Evolutionary conservation across 75 land plant species (phyloP), one percentile per base, ranked within the genome.

Genomic region (Selaginella tamariscina): DNA sequence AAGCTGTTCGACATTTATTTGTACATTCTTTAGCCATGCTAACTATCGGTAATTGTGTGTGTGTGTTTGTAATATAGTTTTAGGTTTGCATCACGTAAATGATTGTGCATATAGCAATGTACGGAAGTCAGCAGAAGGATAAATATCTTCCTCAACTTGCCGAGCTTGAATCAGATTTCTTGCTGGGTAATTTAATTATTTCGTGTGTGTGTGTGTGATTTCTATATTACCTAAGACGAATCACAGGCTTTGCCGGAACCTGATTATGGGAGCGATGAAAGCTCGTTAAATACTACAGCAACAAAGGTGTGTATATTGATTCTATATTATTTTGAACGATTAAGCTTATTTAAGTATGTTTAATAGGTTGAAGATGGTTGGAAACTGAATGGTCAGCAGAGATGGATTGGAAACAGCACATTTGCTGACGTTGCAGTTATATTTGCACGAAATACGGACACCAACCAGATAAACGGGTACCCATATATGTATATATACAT

Each of bases 321-420:
- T 5, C 15, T 5, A 39, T 39, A 15, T 39, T 39, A 5, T 5
- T 39, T 39, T 39, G 5, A 39, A 39, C 11, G 15, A 39, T 39
- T 39, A 39, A 39, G n/a, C n/a, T n/a, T 39, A 39, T 39, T 39
- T 5, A 15, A 5, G 49, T 39, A 39, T 39, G 49, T 39, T 39
- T 39, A 30, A 24, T 80, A 91, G 89, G 95, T 88, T 0, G 65
- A 73, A 56, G 97, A 94, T 68, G 97, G 97, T 32, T 91, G 97
- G 97, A 32, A 78, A 32, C 70, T 91, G 60, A 84, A 86, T 75
- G 97, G 97, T 1, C 89, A 88, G 71, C 88, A 91, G 67, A 83
- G 97, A n/a, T 91, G 94, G 97, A 91, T 88, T 56, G 97, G 97
- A 67, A 88, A 91, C 65, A 82, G 89, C 55, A 91, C 97, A 2